These are phyloP conservation scores for Fusarium tanahbumbuense DNA, from an alignment of 2,329 filamentous ascomycete species.

Conservation along the genomic window DNA sequence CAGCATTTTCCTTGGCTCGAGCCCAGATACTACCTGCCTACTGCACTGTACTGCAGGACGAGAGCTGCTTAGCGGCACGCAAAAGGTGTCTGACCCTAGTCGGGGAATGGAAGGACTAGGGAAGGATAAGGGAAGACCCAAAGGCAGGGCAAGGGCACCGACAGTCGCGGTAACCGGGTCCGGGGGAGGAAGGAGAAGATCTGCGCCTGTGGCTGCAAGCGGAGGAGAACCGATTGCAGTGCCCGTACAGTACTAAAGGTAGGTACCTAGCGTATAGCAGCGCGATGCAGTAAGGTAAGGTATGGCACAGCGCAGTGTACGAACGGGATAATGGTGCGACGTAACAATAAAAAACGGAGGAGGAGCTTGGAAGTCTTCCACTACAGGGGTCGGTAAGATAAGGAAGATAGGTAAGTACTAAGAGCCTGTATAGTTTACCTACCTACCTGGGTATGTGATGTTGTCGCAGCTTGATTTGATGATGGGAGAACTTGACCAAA, in stretches of 20 bases:
- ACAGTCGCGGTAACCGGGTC: constrained; percentile 41
- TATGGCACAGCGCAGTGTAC: background rate
- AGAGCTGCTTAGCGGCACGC: constrained; percentile 40
- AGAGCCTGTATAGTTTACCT: background rate
- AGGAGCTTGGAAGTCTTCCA: background rate
- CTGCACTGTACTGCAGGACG: constrained; percentile 27
- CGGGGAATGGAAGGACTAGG: constrained; percentile 40
- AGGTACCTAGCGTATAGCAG: background rate
- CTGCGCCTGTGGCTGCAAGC: constrained; percentile 44
- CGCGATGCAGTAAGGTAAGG: background rate
- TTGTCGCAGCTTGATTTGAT: background rate
- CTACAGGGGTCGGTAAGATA: background rate
- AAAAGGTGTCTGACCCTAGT: constrained; percentile 40
- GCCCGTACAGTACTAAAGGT: constrained; percentile 9
- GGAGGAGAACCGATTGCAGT: constrained; percentile 37
- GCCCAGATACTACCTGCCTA: constrained; percentile 29
- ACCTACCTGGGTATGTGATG: background rate
- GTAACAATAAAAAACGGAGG: constrained; percentile 10
- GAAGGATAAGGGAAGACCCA: constrained; percentile 39
- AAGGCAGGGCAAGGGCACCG: constrained; percentile 35
- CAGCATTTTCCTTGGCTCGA: constrained; percentile 17
- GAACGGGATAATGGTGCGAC: constrained; percentile 28
- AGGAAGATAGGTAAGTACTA: background rate
- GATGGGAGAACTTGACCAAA: constrained; percentile 9
- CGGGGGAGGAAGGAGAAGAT: constrained; percentile 41